Conservation (phyloP, 345 rosid species). For the Cochlearia excelsa region DNA sequence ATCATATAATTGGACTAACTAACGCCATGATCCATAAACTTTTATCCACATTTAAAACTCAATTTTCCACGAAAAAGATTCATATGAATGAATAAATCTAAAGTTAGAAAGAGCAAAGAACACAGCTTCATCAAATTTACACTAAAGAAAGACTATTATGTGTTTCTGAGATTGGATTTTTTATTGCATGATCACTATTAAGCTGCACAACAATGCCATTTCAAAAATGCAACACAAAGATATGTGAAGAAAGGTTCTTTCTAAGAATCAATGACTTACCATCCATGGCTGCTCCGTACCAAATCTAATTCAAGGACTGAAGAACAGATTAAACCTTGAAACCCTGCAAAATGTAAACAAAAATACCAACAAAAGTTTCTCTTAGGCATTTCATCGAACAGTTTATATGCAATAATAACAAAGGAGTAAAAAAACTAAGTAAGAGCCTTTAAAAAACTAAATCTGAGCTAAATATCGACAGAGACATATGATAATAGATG, state of each 20-base stretch:
- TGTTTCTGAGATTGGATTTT: no score
- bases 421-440: no score
- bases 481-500: no score
- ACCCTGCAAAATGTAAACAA: neutral
- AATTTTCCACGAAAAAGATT: no score
- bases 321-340: neutral
- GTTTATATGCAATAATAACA: neutral
- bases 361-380: neutral
- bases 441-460: no score
- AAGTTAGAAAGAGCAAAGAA: neutral
- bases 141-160: no score
- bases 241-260: neutral
- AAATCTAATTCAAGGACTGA: neutral
- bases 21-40: neutral
- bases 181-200: no score
- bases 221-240: neutral
- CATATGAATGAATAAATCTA: no score
- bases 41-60: neutral
- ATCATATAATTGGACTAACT: neutral
- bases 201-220: neutral
- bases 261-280: constrained; percentile 18
- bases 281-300: constrained; percentile 26
- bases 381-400: neutral
- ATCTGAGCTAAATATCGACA: no score
- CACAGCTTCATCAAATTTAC: no score